Conservation (phyloP, 176 grass and related monocot genomes). For the Puccinellia tenuiflora region DNA sequence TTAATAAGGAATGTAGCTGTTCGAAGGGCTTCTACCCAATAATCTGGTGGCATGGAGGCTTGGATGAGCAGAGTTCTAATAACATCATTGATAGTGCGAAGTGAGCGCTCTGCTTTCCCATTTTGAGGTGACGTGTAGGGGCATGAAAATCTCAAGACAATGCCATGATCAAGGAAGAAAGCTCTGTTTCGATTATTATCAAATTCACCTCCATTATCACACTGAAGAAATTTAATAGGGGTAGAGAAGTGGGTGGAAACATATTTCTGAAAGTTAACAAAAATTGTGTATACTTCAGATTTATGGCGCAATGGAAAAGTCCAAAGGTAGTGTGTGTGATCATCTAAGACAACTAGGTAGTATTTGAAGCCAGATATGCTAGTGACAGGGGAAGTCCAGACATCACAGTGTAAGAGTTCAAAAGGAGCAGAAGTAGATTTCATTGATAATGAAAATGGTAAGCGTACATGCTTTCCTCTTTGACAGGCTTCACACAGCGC, state of each 20-base stretch:
- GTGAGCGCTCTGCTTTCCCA: background rate
- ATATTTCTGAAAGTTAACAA: background rate
- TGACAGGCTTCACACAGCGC: background rate
- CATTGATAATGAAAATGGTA: background rate
- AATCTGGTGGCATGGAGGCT: fast-evolving
- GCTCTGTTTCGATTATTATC: background rate
- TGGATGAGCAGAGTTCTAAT: background rate
- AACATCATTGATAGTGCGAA: too few relatives aligned
- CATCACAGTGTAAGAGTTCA: background rate
- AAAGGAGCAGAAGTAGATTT: background rate
- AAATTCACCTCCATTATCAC: background rate
- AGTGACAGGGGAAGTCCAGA: background rate
- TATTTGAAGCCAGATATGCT: background rate
- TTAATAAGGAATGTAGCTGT: background rate
- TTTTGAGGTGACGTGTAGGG: background rate
- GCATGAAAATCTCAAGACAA: background rate
- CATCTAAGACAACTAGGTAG: background rate
- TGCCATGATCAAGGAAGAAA: background rate
- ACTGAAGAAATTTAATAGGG: background rate
- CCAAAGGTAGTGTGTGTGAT: background rate
- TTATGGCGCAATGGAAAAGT: background rate
- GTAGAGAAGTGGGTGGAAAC: background rate
- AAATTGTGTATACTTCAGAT: background rate
- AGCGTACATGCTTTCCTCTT: background rate
- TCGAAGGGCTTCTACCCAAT: background rate